phyloP scores from a whole-genome alignment of 2,329 filamentous ascomycete genomes.

The Penicillium sp. region DNA sequence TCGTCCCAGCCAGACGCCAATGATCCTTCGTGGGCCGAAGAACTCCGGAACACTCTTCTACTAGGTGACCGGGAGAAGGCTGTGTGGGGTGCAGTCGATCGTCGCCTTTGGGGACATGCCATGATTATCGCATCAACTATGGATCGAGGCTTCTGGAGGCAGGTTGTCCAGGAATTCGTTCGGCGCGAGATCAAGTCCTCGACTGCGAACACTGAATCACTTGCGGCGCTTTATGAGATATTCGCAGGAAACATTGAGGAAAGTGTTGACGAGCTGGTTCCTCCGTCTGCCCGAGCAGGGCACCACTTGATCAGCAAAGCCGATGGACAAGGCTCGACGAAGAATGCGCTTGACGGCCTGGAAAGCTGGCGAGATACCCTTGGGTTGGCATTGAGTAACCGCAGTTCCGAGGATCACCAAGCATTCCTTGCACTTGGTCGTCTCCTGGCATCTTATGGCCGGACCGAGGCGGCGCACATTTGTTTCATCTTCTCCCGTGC shows the following conservation, averaged over 20 bases:
- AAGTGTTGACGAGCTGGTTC: slow-evolving; percentile 90
- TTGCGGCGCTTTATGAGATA: slow-evolving; percentile 88
- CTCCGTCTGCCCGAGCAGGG: slow-evolving; percentile 83
- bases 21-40: slow-evolving; percentile 63
- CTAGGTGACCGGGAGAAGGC: slow-evolving; percentile 82
- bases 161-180: slow-evolving; percentile 91
- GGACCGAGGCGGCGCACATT: slow-evolving; percentile 85
- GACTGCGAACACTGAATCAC: slow-evolving; percentile 72
- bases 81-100: slow-evolving; percentile 88
- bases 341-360: slow-evolving; percentile 73
- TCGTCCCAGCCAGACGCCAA: slow-evolving; percentile 57
- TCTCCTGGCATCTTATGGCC: slow-evolving; percentile 75
- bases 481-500: slow-evolving; percentile 83
- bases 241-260: slow-evolving; percentile 92
- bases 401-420: slow-evolving; percentile 69
- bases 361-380: slow-evolving; percentile 94
- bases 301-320: slow-evolving; percentile 80
- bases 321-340: slow-evolving; percentile 54
- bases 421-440: slow-evolving; percentile 75
- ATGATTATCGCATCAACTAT: slow-evolving; percentile 82
- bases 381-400: slow-evolving; percentile 77
- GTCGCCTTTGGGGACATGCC: slow-evolving; percentile 91
- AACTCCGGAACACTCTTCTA: slow-evolving; percentile 67
- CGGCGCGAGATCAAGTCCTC: slow-evolving; percentile 85
- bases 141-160: slow-evolving; percentile 71